Evolutionary conservation across 805 yeast species (phyloP).

Genomic region (Saccharomycopsis fibuligera): DNA sequence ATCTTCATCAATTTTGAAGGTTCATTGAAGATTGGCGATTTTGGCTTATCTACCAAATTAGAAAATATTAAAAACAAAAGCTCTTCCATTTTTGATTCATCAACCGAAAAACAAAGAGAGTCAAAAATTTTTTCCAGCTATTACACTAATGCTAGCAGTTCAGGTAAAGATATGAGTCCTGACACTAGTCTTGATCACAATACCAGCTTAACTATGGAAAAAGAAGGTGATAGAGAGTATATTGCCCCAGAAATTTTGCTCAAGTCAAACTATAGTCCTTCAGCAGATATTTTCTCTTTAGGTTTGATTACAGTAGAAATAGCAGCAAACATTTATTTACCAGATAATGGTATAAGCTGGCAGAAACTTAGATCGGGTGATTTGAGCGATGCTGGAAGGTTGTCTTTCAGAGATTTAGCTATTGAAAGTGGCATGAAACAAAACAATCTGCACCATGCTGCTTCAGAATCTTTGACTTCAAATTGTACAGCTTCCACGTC

Average conservation of each 20-base stretch:
- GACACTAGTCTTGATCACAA: neutral
- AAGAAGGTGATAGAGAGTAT: slow-evolving; percentile 96
- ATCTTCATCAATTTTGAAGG: slow-evolving; percentile 94
- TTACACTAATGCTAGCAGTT: neutral
- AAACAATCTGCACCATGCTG: neutral
- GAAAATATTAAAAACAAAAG: neutral
- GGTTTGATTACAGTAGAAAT: slow-evolving; percentile 91
- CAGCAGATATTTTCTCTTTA: slow-evolving; percentile 89
- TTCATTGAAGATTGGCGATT: slow-evolving; percentile 88
- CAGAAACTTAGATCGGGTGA: slow-evolving; percentile 93
- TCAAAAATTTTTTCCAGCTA: slow-evolving; percentile 5
- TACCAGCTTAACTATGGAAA: slow-evolving; percentile 37
- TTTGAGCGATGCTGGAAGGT: slow-evolving; percentile 85
- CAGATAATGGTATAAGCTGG: slow-evolving; percentile 97
- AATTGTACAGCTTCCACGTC: neutral
- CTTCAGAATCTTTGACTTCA: neutral
- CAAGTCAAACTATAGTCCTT: slow-evolving; percentile 74
- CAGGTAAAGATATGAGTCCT: neutral
- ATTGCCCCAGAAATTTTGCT: slow-evolving; percentile 95
- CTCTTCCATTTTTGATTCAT: neutral
- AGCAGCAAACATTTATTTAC: slow-evolving; percentile 90
- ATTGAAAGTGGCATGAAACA: neutral
- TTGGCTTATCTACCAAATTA: slow-evolving; percentile 76
- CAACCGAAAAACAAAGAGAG: neutral
- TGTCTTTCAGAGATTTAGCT: slow-evolving; percentile 61